Percentiles rank a stretch among this genome's conserved stretches.
Evolutionary conservation across 306 rosid genomes (phyloP).

Genomic region (Glycyrrhiza uralensis): DNA sequence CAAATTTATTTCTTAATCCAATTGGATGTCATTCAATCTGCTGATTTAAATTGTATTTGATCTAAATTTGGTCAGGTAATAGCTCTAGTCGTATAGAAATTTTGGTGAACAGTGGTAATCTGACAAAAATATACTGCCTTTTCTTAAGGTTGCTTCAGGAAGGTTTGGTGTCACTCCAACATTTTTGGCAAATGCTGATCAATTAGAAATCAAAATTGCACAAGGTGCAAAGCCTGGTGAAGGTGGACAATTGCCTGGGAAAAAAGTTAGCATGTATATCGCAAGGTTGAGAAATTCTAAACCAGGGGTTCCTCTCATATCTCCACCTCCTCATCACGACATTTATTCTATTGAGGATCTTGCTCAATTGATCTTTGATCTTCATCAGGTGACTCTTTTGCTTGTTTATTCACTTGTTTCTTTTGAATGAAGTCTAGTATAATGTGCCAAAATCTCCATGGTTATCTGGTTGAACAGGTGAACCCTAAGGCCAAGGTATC

Average conservation of each 20-base stretch:
- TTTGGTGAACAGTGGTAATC: conserved; percentile 20
- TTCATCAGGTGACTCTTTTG: conserved; percentile 81
- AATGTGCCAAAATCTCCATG: conserved; percentile 19
- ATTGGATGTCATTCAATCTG: background rate
- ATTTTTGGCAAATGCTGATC: conserved; percentile 97
- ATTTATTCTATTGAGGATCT: conserved; percentile 99
- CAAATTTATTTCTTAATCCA: conserved; percentile 8
- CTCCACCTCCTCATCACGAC: conserved; percentile 99
- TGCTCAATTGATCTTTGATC: conserved; percentile 96
- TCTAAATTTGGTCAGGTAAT: background rate
- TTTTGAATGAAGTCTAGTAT: conserved; percentile 15
- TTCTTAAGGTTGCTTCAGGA: conserved; percentile 94
- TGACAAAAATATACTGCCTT: conserved; percentile 27
- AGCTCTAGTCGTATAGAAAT: background rate
- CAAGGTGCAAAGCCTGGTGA: conserved; percentile 99
- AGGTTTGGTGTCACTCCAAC: conserved; percentile 99
- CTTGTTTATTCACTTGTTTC: conserved; percentile 19
- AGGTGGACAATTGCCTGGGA: conserved; percentile 98
- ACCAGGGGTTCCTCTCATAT: conserved; percentile 98
- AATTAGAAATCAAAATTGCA: conserved; percentile 95
- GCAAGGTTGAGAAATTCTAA: conserved; percentile 98
- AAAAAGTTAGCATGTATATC: conserved; percentile 97
- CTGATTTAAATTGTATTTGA: conserved; percentile 10
- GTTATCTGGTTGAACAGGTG: conserved; percentile 59
- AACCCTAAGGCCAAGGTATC: conserved; percentile 97